Conservation (phyloP, 2,329 filamentous ascomycete species). For the Penicillium sp. region DNA sequence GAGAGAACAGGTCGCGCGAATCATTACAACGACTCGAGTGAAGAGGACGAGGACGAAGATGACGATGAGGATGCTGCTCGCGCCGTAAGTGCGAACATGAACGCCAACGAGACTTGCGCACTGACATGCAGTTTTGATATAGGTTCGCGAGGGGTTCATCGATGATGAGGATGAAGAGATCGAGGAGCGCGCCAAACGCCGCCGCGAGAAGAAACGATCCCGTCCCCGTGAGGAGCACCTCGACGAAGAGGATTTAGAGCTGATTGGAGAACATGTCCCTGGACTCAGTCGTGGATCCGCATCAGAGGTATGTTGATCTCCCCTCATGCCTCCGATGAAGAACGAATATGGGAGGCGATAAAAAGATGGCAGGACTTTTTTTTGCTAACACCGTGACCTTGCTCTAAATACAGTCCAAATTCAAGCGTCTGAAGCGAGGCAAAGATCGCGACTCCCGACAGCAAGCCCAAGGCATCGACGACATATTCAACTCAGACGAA, state of each 20-base stretch:
- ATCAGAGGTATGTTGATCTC: slow-evolving; percentile 61
- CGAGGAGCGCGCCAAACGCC: slow-evolving; percentile 62
- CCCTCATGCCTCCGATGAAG: background rate
- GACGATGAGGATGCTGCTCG: slow-evolving; percentile 84
- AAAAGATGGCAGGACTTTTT: background rate
- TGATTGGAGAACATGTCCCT: slow-evolving; percentile 82
- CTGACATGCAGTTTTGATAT: slow-evolving; percentile 17
- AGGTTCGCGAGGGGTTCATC: slow-evolving; percentile 95
- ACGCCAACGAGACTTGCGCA: slow-evolving; percentile 2
- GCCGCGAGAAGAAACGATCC: slow-evolving; percentile 73
- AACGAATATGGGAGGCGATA: background rate
- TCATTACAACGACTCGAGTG: slow-evolving; percentile 77
- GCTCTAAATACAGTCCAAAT: slow-evolving; percentile 67
- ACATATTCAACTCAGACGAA: slow-evolving; percentile 96
- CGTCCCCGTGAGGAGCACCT: slow-evolving; percentile 76
- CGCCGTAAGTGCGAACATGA: slow-evolving; percentile 55
- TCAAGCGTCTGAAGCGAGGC: slow-evolving; percentile 94
- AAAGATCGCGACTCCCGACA: slow-evolving; percentile 61
- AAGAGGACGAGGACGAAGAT: slow-evolving; percentile 89
- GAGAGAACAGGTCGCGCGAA: slow-evolving; percentile 41
- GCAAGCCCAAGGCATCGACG: slow-evolving; percentile 73
- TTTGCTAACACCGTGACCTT: slow-evolving; percentile 14
- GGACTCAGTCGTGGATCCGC: slow-evolving; percentile 67
- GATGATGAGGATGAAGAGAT: slow-evolving; percentile 88
- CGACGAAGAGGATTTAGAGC: slow-evolving; percentile 92